Conservation (phyloP, 148 eudicot genomes). For the Rheum nobile region DNA sequence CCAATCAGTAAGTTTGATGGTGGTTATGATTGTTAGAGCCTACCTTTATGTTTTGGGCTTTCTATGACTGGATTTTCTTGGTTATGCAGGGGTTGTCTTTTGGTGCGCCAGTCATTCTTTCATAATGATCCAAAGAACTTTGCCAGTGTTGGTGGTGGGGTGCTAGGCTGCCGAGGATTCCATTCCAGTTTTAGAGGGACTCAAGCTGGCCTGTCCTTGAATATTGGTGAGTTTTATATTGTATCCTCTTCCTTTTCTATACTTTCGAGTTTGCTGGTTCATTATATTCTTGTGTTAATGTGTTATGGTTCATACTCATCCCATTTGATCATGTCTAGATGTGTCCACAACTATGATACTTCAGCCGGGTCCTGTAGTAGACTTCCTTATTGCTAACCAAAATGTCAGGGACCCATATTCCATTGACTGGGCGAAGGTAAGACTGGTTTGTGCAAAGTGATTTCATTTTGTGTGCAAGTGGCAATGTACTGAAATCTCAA, state of each 20-base stretch:
- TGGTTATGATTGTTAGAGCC: neutral
- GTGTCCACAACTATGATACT: constrained; percentile 36
- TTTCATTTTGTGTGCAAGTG: neutral
- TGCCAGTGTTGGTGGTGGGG: constrained; percentile 87
- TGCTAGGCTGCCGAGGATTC: constrained; percentile 82
- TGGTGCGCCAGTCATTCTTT: constrained; percentile 86
- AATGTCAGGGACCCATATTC: constrained; percentile 22
- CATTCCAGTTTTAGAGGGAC: constrained; percentile 87
- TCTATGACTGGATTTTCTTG: neutral
- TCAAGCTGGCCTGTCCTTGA: constrained; percentile 81
- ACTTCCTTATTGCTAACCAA: constrained; percentile 31
- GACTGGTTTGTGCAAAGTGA: neutral
- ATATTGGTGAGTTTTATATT: constrained; percentile 79
- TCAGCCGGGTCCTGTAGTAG: constrained; percentile 23
- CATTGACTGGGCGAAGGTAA: constrained; percentile 42
- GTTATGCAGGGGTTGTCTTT: constrained; percentile 64
- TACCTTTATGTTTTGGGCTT: neutral
- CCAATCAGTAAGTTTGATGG: constrained; percentile 57
- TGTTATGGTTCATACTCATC: constrained; percentile 11
- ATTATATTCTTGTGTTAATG: neutral
- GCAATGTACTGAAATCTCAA: too few relatives aligned
- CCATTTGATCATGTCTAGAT: constrained; percentile 11
- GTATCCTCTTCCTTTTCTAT: neutral
- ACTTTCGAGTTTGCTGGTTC: neutral
- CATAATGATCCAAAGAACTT: constrained; percentile 72